Conservation (phyloP, 1,284 basidiomycete species). For the Cerioporus squamosus region DNA sequence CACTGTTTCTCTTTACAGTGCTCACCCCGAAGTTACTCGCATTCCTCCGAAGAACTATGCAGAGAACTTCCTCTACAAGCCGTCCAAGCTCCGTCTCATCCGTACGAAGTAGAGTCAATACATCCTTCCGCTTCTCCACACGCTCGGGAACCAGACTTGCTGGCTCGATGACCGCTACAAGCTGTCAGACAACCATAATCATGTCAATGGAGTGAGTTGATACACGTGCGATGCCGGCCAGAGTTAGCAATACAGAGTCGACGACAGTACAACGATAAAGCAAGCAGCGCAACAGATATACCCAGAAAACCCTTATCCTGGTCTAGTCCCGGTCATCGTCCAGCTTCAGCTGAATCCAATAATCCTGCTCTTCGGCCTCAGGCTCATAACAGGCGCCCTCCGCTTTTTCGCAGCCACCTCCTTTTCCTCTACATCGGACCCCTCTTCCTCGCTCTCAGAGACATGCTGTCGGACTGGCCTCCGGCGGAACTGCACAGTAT, state of each 20-base stretch:
- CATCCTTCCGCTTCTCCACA: background rate
- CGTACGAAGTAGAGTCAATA: constrained; percentile 83
- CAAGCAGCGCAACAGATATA: background rate
- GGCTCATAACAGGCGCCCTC: constrained; percentile 49
- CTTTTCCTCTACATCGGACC: constrained; percentile 47
- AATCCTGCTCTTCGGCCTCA: constrained; percentile 62
- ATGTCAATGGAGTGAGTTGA: background rate
- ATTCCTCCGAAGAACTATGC: constrained; percentile 92
- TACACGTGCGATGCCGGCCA: constrained; percentile 1
- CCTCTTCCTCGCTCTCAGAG: constrained; percentile 68
- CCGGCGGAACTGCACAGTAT: constrained; percentile 13
- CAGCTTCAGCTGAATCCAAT: constrained; percentile 42
- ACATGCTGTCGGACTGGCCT: constrained; percentile 36
- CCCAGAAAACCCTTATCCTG: background rate
- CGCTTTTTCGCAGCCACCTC: constrained; percentile 48
- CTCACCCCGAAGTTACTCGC: constrained; percentile 68
- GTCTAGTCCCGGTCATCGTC: background rate
- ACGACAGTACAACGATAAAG: constrained; percentile 5
- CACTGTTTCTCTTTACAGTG: constrained; percentile 50
- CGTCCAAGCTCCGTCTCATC: constrained; percentile 82
- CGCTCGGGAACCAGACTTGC: background rate
- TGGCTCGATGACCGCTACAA: background rate
- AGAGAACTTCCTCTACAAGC: constrained; percentile 89
- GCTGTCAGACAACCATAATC: background rate
- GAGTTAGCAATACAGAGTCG: constrained; percentile 15